Conservation (phyloP, 805 yeast genomes). For the Lachancea waltii region DNA sequence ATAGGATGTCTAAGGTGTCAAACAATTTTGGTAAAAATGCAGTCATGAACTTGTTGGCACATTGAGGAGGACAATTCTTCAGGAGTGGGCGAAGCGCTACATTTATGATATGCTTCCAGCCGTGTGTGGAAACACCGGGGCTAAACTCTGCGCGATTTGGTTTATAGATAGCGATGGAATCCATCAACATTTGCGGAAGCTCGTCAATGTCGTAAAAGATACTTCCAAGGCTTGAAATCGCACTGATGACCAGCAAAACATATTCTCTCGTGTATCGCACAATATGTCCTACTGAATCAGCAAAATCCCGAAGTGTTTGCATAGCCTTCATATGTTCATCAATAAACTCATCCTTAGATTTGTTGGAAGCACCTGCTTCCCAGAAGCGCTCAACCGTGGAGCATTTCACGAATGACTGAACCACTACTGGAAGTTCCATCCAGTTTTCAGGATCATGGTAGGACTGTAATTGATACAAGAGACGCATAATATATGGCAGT, state of each 20-base stretch:
- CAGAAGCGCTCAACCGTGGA: constrained; percentile 92
- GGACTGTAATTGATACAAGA: constrained; percentile 85
- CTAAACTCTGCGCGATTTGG: constrained; percentile 47
- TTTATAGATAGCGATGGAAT: constrained; percentile 61
- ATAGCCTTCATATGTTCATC: constrained; percentile 93
- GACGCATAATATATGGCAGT: constrained; percentile 81
- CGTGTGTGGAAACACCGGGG: constrained; percentile 84
- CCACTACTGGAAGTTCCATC: constrained; percentile 80
- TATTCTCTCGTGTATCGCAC: constrained; percentile 94
- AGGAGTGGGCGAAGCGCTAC: constrained; percentile 80
- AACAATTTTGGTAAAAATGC: constrained; percentile 75
- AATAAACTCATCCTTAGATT: constrained; percentile 87
- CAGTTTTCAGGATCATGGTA: constrained; percentile 92
- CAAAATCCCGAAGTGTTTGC: constrained; percentile 90
- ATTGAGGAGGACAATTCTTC: constrained; percentile 76
- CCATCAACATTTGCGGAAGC: constrained; percentile 70
- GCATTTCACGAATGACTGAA: constrained; percentile 84
- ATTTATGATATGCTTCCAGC: constrained; percentile 96
- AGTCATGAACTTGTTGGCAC: constrained; percentile 61
- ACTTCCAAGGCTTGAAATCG: constrained; percentile 83
- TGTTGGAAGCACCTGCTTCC: constrained; percentile 97
- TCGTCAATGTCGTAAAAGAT: constrained; percentile 82
- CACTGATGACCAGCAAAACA: constrained; percentile 82
- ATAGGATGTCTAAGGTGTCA: constrained; percentile 62
- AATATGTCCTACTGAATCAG: constrained; percentile 95